Base-by-base conservation (phyloP, 2,329 filamentous ascomycete genomes). In the Aspergillus transmontanensis region DNA sequence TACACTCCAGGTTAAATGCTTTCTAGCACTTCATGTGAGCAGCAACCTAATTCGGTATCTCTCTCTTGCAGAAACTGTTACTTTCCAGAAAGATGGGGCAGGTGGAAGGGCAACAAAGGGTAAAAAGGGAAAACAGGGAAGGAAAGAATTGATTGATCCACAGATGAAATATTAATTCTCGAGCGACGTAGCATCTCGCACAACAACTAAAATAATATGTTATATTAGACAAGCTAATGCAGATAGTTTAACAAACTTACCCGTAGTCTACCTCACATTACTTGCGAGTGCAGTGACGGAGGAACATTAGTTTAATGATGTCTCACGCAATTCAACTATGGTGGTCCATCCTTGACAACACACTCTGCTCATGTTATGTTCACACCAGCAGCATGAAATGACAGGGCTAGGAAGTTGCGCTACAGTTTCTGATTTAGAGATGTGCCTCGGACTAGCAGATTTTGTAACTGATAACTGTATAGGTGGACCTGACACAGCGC, bases 261-360 rank as follows among this genome's bases (percentile, higher is more conserved):
- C 36, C n/a, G 4, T 9, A 57, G 21, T 43, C 34, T 21, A 34
- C 23, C 16, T 21, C 41, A n/a, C 12, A 26, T 43, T 28, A 30
- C 28, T 43, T 39, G 21, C 23, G 19, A n/a, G 23, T 19, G 26
- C 12, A 30, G 30, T 54, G 36, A 11, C 14, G n/a, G 10, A 9
- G 32, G 21, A 10, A 34, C 23, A 19, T 6, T n/a, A 23, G 28
- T 69, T 59, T 36, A 80, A 68, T 79, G 75, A 63, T 78, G 77
- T 53, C 85, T 91, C 88, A 70, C 86, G 86, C 69, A 92, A 78
- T 65, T 89, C 86, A 4, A 92, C 85, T 51, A 89, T 82, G 1
- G 89, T 87, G 12, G 87, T 86, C 78, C 89, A 89, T 9, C 89
- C 89, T 12, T 88, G 84, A 73, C 90, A 92, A 76, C 90, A 92